Conservation (phyloP, 176 grass and related monocot genomes). For the Pharus latifolius region DNA sequence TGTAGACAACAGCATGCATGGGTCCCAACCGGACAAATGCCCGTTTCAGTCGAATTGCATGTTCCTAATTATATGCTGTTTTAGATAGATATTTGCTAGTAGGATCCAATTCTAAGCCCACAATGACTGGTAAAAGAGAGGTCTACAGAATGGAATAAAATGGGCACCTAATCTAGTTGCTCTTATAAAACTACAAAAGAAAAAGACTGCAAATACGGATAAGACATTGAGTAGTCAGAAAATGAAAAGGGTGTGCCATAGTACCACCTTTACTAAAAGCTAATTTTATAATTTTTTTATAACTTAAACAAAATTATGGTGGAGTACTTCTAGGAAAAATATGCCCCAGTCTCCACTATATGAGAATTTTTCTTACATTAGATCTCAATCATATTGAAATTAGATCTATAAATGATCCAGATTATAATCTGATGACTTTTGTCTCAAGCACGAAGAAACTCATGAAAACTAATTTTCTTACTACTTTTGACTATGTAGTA, state of each 20-base stretch:
- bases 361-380: too few species aligned
- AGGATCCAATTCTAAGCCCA: conserved; percentile 42
- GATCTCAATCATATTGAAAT: too few species aligned
- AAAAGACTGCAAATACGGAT: neutral
- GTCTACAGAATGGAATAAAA: conserved; percentile 14
- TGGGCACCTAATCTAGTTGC: conserved; percentile 18
- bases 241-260: neutral
- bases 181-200: neutral
- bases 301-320: neutral
- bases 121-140: conserved; percentile 28
- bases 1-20: neutral
- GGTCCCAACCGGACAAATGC: neutral
- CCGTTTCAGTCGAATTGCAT: too few species aligned
- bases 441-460: too few species aligned
- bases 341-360: neutral
- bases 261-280: neutral
- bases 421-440: too few species aligned
- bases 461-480: too few species aligned
- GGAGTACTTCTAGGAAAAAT: neutral
- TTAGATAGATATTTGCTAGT: conserved; percentile 11
- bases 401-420: too few species aligned
- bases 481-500: too few species aligned
- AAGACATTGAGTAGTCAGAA: neutral
- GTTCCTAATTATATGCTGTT: conserved; percentile 13
- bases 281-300: neutral